These are phyloP conservation scores for Entomortierella lignicola DNA, from an alignment of 192 early-diverging fungal species.

Conservation along the genomic window DNA sequence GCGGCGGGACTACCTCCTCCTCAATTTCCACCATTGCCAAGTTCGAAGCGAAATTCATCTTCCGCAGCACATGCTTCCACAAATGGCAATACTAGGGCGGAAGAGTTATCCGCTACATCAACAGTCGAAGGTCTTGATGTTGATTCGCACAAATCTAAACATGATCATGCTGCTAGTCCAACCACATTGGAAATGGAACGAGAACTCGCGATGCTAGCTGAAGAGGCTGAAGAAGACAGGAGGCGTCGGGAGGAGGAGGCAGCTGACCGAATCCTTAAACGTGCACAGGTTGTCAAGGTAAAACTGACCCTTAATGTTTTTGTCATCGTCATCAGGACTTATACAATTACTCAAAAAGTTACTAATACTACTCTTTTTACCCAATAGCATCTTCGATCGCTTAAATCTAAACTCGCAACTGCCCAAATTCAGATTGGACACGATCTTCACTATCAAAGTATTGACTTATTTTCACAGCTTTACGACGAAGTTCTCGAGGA, in stretches of 20 bases:
- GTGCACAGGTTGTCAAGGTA: conserved; percentile 50
- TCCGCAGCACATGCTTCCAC: background rate
- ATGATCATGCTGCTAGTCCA: conserved; percentile 2
- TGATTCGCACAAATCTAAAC: background rate
- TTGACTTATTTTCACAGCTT: conserved; percentile 46
- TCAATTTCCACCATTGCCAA: conserved; percentile 9
- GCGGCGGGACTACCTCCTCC: conserved; percentile 28
- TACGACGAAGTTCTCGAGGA: conserved; percentile 49
- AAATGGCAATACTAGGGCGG: conserved; percentile 6
- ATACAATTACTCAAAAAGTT: too few species aligned
- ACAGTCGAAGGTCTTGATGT: conserved; percentile 22
- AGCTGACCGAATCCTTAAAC: conserved; percentile 35
- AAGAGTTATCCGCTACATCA: conserved; percentile 3
- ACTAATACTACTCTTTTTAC: background rate
- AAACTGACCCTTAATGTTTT: background rate
- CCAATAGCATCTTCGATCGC: conserved; percentile 39
- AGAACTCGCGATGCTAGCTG: conserved; percentile 46
- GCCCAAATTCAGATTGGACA: conserved; percentile 49
- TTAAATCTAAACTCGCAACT: conserved; percentile 36
- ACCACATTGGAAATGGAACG: conserved; percentile 33
- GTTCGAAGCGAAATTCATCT: background rate
- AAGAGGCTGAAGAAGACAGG: conserved; percentile 47
- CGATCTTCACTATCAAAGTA: conserved; percentile 33
- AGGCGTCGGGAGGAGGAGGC: conserved; percentile 42
- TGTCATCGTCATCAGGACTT: background rate